Base-by-base conservation (phyloP, 192 early-diverging fungal species). In the Coemansia sp. region DNA sequence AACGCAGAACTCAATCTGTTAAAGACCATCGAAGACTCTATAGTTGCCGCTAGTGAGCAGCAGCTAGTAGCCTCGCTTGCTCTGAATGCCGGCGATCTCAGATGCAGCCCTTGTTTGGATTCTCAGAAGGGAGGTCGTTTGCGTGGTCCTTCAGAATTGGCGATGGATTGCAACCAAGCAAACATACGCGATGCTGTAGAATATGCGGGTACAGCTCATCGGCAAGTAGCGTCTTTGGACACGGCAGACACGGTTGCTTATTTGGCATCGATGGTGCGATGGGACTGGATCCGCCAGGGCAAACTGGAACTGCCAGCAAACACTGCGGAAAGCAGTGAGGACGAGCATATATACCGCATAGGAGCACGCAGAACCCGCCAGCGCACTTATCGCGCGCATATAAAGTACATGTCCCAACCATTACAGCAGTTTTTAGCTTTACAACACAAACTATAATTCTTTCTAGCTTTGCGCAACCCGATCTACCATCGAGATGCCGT, bases 401-500 rank as follows among this genome's bases (percentile, higher is more conserved):
- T 76, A 32, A 76, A 69, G 47, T 42, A 28, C 16, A 41, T 76
- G 31, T 50, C 72, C 6, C 38, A 38, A 6, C 42, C 38, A n/a
- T 60, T 60, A 44, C 72, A 69, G 38, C 32, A 39, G 18, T 52
- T 48, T 43, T 40, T 75, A 34, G n/a, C 10, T 17, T n/a, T 11
- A 15, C 15, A 16, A 50, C 34, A 42, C 31, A 46, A 39, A 20
- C 34, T 31, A 34, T 20, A 9, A 16, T 3, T 1, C 12, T 16
- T 18, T 7, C 20, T 64, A 74, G 59, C 41, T 51, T 6, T 76
- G 73, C 2, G 68, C 53, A 30, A 80, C 66, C 30, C 72, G 64
- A 26, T 99, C 96, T 17, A 99, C 93, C 55, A 87, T 85, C 5
- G 93, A 95, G 20, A 93, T 93, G 30, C 97, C 95, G 64, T 98